phyloP scores from a whole-genome alignment of 768 basidiomycete species.

The Boletales sp. region DNA sequence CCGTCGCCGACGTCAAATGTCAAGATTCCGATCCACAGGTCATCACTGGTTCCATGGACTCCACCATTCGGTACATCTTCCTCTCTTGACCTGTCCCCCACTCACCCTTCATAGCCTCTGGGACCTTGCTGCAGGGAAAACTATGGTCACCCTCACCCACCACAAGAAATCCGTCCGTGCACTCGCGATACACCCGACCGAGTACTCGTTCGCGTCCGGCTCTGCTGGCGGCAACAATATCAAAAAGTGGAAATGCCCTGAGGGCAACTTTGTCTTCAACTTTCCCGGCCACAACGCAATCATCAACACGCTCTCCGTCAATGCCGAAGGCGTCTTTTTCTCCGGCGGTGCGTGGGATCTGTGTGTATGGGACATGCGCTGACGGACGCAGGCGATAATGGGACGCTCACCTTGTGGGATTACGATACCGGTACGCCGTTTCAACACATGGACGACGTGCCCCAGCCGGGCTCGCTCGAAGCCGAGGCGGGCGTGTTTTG shows the following conservation, averaged over 20 bases:
- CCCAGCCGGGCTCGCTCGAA: conserved; percentile 96
- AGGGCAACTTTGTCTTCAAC: conserved; percentile 94
- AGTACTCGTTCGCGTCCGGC: conserved; percentile 94
- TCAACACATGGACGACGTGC: conserved; percentile 90
- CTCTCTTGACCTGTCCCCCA: not conserved
- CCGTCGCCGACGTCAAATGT: conserved; percentile 92
- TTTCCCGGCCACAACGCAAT: conserved; percentile 96
- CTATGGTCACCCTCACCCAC: conserved; percentile 95
- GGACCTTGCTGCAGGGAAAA: conserved; percentile 98
- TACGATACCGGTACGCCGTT: conserved; percentile 92
- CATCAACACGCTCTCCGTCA: conserved; percentile 93
- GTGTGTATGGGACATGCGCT: not conserved
- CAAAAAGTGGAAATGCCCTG: conserved; percentile 99
- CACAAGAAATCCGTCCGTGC: conserved; percentile 98
- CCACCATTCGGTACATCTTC: conserved; percentile 73
- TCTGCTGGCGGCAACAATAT: conserved; percentile 99
- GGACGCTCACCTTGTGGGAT: conserved; percentile 90
- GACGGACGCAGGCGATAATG: conserved; percentile 71
- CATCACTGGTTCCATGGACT: conserved; percentile 98
- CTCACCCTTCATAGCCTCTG: conserved; percentile 57
- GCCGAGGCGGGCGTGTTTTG: conserved; percentile 97
- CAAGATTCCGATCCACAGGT: conserved; percentile 98
- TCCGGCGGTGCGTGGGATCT: conserved; percentile 69
- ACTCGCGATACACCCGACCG: conserved; percentile 91
- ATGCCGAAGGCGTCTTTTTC: conserved; percentile 94